Evolutionary conservation across 2,329 filamentous ascomycete genomes (phyloP).

Genomic region (Pseudogymnoascus sp.): DNA sequence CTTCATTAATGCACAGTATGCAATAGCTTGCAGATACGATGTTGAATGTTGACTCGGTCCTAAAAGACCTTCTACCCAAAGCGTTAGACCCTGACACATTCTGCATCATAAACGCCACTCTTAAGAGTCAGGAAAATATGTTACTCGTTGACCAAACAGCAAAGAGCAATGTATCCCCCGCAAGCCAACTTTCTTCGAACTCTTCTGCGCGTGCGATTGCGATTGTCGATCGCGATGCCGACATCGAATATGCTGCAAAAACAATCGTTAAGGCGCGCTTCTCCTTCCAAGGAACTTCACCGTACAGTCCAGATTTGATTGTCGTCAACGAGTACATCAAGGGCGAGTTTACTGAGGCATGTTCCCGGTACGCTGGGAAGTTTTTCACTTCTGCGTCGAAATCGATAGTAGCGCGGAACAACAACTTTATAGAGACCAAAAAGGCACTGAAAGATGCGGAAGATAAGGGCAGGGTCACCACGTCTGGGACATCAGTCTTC

Average conservation of each 20-base stretch:
- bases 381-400: slow-evolving; percentile 14
- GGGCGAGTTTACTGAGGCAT: slow-evolving; percentile 43
- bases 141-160: slow-evolving; percentile 12
- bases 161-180: slow-evolving; percentile 3
- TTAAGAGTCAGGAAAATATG: slow-evolving; percentile 18
- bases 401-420: background rate
- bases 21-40: slow-evolving; percentile 9
- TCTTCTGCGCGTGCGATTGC: slow-evolving; percentile 38
- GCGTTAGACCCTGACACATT: slow-evolving; percentile 42
- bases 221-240: slow-evolving; percentile 51
- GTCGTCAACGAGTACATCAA: slow-evolving; percentile 56
- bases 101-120: slow-evolving; percentile 29
- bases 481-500: background rate
- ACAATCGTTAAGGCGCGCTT: slow-evolving; percentile 47
- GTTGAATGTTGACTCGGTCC: slow-evolving; percentile 33
- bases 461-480: slow-evolving; percentile 2
- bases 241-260: slow-evolving; percentile 44
- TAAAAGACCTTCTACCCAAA: slow-evolving; percentile 29
- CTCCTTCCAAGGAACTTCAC: slow-evolving; percentile 44
- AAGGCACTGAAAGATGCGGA: background rate
- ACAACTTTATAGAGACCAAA: background rate
- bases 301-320: slow-evolving; percentile 54
- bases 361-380: slow-evolving; percentile 31
- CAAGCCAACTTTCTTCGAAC: slow-evolving; percentile 29
- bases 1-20: background rate